phyloP scores from a whole-genome alignment of 1,284 basidiomycete genomes.

The Cryptococcus hybrid region DNA sequence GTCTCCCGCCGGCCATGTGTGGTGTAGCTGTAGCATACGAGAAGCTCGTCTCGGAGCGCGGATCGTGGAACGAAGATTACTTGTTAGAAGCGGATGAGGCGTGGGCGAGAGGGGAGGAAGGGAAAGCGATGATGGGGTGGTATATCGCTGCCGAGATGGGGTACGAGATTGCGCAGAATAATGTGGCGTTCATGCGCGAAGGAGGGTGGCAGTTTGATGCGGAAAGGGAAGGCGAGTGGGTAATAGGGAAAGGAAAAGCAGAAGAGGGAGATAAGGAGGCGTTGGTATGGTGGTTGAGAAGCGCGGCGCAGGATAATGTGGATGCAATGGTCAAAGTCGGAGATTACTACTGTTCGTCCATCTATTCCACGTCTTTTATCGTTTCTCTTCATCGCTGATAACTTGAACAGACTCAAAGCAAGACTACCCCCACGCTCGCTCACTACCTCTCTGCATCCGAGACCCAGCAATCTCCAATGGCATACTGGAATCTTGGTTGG shows the following conservation, averaged over 20 bases:
- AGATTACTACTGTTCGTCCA: slow-evolving; percentile 76
- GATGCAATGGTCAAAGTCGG: slow-evolving; percentile 96
- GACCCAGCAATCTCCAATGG: slow-evolving; percentile 84
- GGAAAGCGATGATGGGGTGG: slow-evolving; percentile 71
- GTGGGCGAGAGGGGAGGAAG: slow-evolving; percentile 69
- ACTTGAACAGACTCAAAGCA: slow-evolving; percentile 5
- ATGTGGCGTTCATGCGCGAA: slow-evolving; percentile 88
- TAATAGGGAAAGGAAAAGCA: background rate
- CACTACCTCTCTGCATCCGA: slow-evolving; percentile 91
- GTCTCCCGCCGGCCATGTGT: slow-evolving; percentile 60
- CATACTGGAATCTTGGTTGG: slow-evolving; percentile 98
- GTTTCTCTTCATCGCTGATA: background rate
- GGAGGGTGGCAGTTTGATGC: slow-evolving; percentile 51
- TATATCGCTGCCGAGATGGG: slow-evolving; percentile 93
- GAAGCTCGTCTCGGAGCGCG: slow-evolving; percentile 84
- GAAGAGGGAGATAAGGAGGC: slow-evolving; percentile 55
- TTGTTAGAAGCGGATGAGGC: slow-evolving; percentile 75
- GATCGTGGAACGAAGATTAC: slow-evolving; percentile 81
- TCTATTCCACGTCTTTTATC: background rate
- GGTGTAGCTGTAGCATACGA: slow-evolving; percentile 76
- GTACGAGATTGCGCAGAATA: slow-evolving; percentile 90
- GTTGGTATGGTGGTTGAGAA: slow-evolving; percentile 89
- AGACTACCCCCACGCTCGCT: slow-evolving; percentile 71
- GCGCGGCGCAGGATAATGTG: slow-evolving; percentile 88
- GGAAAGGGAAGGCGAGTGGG: slow-evolving; percentile 47